Evolutionary conservation across 2,329 filamentous ascomycete genomes (phyloP).

Genomic region (Alternaria longipes): DNA sequence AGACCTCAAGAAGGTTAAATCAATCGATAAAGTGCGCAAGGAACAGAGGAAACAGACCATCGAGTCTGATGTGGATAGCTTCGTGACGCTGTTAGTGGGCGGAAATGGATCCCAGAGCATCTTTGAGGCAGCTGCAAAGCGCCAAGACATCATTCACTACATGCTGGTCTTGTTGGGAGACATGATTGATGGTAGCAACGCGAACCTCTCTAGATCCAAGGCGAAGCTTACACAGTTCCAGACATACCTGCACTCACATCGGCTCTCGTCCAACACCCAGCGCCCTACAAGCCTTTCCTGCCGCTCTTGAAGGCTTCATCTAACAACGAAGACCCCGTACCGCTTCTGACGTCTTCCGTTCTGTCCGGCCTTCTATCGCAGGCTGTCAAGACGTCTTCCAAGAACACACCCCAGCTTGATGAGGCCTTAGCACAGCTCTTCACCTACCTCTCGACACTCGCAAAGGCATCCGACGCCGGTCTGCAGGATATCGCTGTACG

Average conservation of each 20-base stretch:
- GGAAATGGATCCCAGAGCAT: constrained; percentile 72
- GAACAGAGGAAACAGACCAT: constrained; percentile 87
- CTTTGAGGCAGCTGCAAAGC: constrained; percentile 80
- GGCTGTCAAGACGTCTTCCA: constrained; percentile 68
- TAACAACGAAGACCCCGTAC: constrained; percentile 86
- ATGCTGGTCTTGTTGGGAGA: constrained; percentile 89
- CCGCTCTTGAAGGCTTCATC: constrained; percentile 84
- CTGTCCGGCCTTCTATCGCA: constrained; percentile 79
- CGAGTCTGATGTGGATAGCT: constrained; percentile 80
- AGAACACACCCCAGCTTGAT: constrained; percentile 68
- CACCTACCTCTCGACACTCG: constrained; percentile 83
- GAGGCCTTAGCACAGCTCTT: constrained; percentile 84
- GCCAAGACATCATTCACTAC: constrained; percentile 92
- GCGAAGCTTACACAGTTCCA: constrained; percentile 52
- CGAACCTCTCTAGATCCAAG: not conserved
- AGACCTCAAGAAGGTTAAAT: constrained; percentile 94
- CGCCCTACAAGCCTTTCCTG: constrained; percentile 78
- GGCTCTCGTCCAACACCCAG: constrained; percentile 75
- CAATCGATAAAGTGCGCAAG: constrained; percentile 94
- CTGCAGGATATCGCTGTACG: constrained; percentile 96
- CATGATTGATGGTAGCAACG: constrained; percentile 76
- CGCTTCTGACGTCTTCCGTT: constrained; percentile 87
- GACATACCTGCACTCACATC: constrained; percentile 82
- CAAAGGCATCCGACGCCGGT: constrained; percentile 85
- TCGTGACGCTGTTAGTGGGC: constrained; percentile 82